Conservation (phyloP, 176 grass and related monocot species). For the Chloris gayana region DNA sequence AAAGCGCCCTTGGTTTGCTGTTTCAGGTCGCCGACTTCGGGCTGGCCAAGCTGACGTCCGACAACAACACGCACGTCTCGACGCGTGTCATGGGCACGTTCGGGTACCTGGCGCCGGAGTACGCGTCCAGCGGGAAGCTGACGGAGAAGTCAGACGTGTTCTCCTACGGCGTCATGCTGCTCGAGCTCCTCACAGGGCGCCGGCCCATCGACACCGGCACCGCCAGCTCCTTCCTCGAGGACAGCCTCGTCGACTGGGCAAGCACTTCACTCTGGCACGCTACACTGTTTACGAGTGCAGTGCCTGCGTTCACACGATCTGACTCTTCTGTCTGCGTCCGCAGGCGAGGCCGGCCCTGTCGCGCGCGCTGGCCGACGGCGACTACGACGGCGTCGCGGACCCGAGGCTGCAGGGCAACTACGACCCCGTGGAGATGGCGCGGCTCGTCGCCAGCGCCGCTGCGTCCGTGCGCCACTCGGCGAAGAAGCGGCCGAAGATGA, state of each 20-base stretch:
- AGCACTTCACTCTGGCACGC: background rate
- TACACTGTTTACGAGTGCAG: background rate
- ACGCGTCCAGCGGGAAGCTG: slow-evolving; percentile 77
- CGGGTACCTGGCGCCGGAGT: slow-evolving; percentile 78
- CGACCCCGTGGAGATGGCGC: slow-evolving; percentile 67
- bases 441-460: slow-evolving; percentile 59
- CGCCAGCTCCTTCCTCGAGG: slow-evolving; percentile 47
- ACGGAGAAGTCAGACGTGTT: slow-evolving; percentile 77
- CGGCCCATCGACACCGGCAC: slow-evolving; percentile 45
- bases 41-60: slow-evolving; percentile 66
- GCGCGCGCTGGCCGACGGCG: slow-evolving; percentile 59
- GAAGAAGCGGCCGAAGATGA: slow-evolving; percentile 69
- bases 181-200: slow-evolving; percentile 70
- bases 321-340: background rate
- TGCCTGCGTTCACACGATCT: background rate
- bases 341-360: slow-evolving; percentile 57
- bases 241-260: slow-evolving; percentile 70
- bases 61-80: slow-evolving; percentile 66
- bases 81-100: slow-evolving; percentile 84
- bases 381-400: slow-evolving; percentile 71
- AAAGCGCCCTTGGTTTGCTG: background rate
- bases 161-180: slow-evolving; percentile 75
- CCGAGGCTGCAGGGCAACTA: slow-evolving; percentile 58
- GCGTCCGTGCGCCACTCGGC: slow-evolving; percentile 68
- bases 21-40: slow-evolving; percentile 78